Percentiles rank a stretch among this genome's conserved stretches.
These are phyloP conservation scores for Aspergillus sp. DNA, from an alignment of 2,329 filamentous ascomycete genomes.

Conservation along the genomic window DNA sequence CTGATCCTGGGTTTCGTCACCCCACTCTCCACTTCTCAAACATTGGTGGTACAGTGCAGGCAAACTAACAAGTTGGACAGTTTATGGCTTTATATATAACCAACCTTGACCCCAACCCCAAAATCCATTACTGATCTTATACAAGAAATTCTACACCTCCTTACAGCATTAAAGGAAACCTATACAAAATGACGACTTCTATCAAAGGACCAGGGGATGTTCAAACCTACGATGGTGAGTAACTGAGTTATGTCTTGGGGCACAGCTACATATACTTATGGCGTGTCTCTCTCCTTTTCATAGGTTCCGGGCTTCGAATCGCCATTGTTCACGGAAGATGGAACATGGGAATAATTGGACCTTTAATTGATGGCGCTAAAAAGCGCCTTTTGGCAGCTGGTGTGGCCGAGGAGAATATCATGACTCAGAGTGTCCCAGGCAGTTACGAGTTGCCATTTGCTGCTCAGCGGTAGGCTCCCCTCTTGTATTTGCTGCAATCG, in stretches of 20 bases:
- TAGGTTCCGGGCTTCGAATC: conserved; percentile 72
- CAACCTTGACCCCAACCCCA: too few relatives aligned
- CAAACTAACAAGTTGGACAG: too few relatives aligned
- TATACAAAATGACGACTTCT: conserved; percentile 39
- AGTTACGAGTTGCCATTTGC: conserved; percentile 93
- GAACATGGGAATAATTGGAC: conserved; percentile 84
- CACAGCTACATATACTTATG: conserved; percentile 7
- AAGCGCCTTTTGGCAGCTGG: conserved; percentile 72
- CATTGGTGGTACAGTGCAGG: too few relatives aligned
- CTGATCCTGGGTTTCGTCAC: too few relatives aligned
- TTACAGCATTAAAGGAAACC: too few relatives aligned
- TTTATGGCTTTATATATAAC: too few relatives aligned
- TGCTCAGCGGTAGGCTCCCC: conserved; percentile 64
- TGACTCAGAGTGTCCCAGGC: conserved; percentile 83
- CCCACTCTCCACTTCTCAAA: too few relatives aligned
- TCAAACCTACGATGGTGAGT: conserved; percentile 53
- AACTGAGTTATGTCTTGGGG: neutral
- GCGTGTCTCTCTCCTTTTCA: neutral
- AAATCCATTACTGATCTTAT: too few relatives aligned
- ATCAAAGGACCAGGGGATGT: conserved; percentile 61
- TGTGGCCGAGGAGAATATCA: conserved; percentile 82
- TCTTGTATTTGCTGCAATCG: too few relatives aligned
- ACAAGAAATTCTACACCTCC: too few relatives aligned
- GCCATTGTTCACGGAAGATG: conserved; percentile 95
- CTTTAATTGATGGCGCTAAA: conserved; percentile 75